These are phyloP conservation scores for Paramyrothecium sp. DNA, from an alignment of 2,329 filamentous ascomycete species.

Conservation along the genomic window DNA sequence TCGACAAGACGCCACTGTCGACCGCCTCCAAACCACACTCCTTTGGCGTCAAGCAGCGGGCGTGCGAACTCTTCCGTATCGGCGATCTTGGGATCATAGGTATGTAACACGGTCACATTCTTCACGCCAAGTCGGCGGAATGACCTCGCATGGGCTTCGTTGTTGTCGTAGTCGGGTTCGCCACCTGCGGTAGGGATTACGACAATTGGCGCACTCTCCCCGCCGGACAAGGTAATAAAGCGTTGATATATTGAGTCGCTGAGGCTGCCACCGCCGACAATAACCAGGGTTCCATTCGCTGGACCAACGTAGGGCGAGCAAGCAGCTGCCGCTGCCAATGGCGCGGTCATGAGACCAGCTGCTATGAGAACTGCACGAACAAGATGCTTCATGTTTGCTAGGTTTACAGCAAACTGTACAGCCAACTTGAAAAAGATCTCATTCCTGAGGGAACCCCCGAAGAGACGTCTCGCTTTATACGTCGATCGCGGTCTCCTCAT, in stretches of 20 bases:
- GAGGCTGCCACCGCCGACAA: slow-evolving; percentile 1
- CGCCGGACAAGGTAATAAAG: not conserved
- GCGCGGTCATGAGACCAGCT: not conserved
- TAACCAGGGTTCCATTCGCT: not conserved
- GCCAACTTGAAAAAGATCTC: no score
- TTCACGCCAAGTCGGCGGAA: not conserved
- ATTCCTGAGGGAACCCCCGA: no score
- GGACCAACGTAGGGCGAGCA: not conserved
- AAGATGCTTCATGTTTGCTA: not conserved
- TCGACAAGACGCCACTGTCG: slow-evolving; percentile 3
- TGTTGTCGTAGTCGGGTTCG: not conserved
- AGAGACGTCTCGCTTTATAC: no score
- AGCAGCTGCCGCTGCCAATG: not conserved
- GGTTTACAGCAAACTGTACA: not conserved
- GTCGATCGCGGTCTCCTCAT: not conserved
- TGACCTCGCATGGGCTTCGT: not conserved
- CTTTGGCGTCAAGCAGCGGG: not conserved
- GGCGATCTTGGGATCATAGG: not conserved
- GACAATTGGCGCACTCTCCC: not conserved
- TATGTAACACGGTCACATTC: slow-evolving; percentile 1
- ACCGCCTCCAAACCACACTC: not conserved
- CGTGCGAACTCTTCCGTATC: slow-evolving; percentile 1
- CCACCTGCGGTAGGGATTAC: not conserved
- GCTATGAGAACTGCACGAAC: not conserved
- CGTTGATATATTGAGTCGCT: slow-evolving; percentile 2